phyloP scores from a whole-genome alignment of 208 protist species.

The Leishmania major region DNA sequence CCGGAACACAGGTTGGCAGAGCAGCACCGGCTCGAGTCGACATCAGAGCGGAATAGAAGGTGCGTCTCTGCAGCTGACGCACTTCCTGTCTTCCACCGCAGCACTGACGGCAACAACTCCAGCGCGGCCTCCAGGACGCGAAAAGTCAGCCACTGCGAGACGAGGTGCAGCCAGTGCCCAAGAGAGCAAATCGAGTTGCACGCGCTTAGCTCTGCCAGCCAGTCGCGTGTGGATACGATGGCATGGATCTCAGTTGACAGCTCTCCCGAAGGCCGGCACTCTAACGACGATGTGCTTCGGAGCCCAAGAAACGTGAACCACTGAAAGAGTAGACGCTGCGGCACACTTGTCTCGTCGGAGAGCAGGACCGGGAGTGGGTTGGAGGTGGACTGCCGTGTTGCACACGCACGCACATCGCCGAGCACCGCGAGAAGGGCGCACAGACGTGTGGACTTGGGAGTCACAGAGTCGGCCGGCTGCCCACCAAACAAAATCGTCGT shows the following conservation, averaged over 20 bases:
- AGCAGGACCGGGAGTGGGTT: background rate
- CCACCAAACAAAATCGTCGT: background rate
- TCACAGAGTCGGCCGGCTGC: background rate
- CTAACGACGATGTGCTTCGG: background rate
- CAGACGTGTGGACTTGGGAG: background rate
- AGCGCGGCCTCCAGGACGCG: conserved; percentile 2
- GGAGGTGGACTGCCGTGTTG: background rate
- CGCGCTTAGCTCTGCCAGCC: background rate
- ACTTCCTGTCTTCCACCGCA: background rate
- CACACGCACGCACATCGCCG: background rate
- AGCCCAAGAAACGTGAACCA: conserved; percentile 8
- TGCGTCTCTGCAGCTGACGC: background rate
- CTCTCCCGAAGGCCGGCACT: background rate
- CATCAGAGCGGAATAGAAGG: background rate
- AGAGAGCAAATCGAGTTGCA: background rate
- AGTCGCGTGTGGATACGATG: background rate
- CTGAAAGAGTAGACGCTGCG: conserved; percentile 1
- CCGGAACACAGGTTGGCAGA: background rate
- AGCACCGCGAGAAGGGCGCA: conserved; percentile 7
- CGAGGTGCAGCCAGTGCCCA: background rate
- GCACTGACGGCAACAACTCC: background rate
- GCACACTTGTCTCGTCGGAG: background rate
- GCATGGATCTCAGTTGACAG: background rate
- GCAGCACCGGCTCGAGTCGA: background rate
- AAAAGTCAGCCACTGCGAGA: conserved; percentile 6